phyloP scores from a whole-genome alignment of 768 basidiomycete genomes.

The Kwoniella sp. region DNA sequence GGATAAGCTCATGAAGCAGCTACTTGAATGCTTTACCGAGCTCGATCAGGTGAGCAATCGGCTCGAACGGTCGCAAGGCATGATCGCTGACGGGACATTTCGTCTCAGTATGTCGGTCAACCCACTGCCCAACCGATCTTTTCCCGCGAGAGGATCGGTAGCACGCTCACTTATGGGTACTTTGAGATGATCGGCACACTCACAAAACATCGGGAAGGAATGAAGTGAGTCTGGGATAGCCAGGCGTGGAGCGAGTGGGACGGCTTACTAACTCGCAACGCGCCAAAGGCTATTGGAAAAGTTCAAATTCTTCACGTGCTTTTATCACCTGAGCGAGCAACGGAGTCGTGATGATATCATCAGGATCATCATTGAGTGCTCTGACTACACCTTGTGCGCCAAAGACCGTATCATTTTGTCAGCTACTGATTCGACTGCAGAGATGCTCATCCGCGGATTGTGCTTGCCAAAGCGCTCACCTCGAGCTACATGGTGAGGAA shows the following conservation, averaged over 20 bases:
- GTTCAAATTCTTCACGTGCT: slow-evolving; percentile 87
- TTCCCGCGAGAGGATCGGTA: slow-evolving; percentile 72
- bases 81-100: background rate
- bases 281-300: slow-evolving; percentile 82
- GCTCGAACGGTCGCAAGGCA: background rate
- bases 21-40: slow-evolving; percentile 81
- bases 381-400: slow-evolving; percentile 82
- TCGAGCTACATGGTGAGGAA: slow-evolving; percentile 74
- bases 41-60: slow-evolving; percentile 71
- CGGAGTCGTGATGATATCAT: slow-evolving; percentile 87
- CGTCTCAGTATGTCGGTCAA: slow-evolving; percentile 23
- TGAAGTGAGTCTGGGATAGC: slow-evolving; percentile 61
- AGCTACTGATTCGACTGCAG: slow-evolving; percentile 52
- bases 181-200: slow-evolving; percentile 91
- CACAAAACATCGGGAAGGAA: slow-evolving; percentile 80
- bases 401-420: background rate
- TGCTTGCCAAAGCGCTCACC: slow-evolving; percentile 88
- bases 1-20: slow-evolving; percentile 77
- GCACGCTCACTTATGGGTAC: slow-evolving; percentile 84
- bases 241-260: too few relatives aligned
- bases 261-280: too few relatives aligned
- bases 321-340: slow-evolving; percentile 90
- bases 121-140: slow-evolving; percentile 53
- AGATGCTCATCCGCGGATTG: slow-evolving; percentile 88
- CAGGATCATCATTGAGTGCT: slow-evolving; percentile 79